Percentiles rank a stretch among this genome's conserved stretches.
These are phyloP conservation scores for Globisporangium perplexum DNA, from an alignment of 352 stramenopile species.

Conservation along the genomic window DNA sequence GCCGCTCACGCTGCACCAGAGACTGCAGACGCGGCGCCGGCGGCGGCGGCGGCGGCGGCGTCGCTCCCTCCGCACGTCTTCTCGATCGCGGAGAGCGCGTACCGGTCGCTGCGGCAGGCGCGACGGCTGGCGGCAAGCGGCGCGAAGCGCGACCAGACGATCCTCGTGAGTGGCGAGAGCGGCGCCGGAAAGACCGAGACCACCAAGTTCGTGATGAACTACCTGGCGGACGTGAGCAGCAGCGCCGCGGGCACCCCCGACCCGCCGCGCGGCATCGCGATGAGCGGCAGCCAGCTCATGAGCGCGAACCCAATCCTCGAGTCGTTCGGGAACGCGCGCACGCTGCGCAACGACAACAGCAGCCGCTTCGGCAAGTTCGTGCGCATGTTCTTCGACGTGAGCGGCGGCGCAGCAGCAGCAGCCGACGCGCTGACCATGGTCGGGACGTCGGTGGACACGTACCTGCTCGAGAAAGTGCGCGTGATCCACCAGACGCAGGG, in stretches of 20 bases:
- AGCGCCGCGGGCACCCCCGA: constrained; percentile 4
- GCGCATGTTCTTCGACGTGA: constrained; percentile 73
- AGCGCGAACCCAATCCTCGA: constrained; percentile 84
- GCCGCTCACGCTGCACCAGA: background rate
- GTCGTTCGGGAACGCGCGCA: constrained; percentile 80
- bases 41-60: constrained; percentile 4
- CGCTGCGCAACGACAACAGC: constrained; percentile 77
- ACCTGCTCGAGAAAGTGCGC: constrained; percentile 92
- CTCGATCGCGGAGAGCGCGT: constrained; percentile 66
- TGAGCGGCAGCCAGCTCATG: constrained; percentile 58
- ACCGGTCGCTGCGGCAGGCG: constrained; percentile 37
- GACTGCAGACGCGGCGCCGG: no score
- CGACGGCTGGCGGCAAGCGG: constrained; percentile 29
- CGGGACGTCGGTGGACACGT: constrained; percentile 78
- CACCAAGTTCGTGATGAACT: constrained; percentile 76
- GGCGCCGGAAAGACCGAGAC: constrained; percentile 45
- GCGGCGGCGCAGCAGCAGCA: constrained; percentile 8
- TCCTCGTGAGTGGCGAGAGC: constrained; percentile 46
- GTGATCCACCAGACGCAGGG: constrained; percentile 67
- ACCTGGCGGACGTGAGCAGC: constrained; percentile 33
- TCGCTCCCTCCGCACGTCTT: constrained; percentile 76
- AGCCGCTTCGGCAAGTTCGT: constrained; percentile 88
- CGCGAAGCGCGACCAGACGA: constrained; percentile 32
- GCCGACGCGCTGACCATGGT: constrained; percentile 43
- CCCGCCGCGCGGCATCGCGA: constrained; percentile 14